Conservation (phyloP, 2,329 filamentous ascomycete species). For the Simplicillium aogashimaense region DNA sequence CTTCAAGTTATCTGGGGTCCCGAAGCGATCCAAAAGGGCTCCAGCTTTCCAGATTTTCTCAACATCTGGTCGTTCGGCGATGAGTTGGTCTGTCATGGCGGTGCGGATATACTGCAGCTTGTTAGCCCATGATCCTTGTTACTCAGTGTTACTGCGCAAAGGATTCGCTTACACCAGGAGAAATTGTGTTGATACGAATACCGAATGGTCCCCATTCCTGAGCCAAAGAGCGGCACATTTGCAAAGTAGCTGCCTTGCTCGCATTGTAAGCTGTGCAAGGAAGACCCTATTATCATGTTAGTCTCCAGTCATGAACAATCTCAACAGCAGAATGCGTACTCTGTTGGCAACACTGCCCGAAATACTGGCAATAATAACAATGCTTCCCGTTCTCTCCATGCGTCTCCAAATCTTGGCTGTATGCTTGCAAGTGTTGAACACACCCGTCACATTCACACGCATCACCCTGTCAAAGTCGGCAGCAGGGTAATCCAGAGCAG, state of each 20-base stretch:
- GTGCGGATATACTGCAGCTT: slow-evolving; percentile 31
- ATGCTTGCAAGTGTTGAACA: slow-evolving; percentile 60
- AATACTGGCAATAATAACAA: slow-evolving; percentile 41
- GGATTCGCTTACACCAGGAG: slow-evolving; percentile 37
- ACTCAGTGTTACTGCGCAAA: no score
- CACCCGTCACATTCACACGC: slow-evolving; percentile 61
- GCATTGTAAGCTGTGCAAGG: slow-evolving; percentile 55
- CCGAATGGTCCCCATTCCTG: slow-evolving; percentile 52
- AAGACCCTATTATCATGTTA: slow-evolving; percentile 33
- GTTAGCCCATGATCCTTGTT: no score
- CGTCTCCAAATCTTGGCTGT: slow-evolving; percentile 48
- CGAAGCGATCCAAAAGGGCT: slow-evolving; percentile 41
- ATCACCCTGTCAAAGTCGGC: slow-evolving; percentile 60
- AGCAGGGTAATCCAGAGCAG: slow-evolving; percentile 34
- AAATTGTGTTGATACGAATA: slow-evolving; percentile 58
- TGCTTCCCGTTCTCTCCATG: slow-evolving; percentile 30
- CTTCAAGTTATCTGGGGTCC: slow-evolving; percentile 46
- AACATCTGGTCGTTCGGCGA: slow-evolving; percentile 34
- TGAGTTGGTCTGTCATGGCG: slow-evolving; percentile 34
- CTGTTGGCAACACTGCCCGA: slow-evolving; percentile 38
- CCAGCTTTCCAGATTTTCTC: slow-evolving; percentile 43
- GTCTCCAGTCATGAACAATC: no score
- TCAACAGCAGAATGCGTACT: slow-evolving; percentile 20
- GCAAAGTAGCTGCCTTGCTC: slow-evolving; percentile 51
- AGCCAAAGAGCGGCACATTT: slow-evolving; percentile 49